Evolutionary conservation across 352 stramenopile genomes (phyloP).

Genomic region (Pythium angustatum): DNA sequence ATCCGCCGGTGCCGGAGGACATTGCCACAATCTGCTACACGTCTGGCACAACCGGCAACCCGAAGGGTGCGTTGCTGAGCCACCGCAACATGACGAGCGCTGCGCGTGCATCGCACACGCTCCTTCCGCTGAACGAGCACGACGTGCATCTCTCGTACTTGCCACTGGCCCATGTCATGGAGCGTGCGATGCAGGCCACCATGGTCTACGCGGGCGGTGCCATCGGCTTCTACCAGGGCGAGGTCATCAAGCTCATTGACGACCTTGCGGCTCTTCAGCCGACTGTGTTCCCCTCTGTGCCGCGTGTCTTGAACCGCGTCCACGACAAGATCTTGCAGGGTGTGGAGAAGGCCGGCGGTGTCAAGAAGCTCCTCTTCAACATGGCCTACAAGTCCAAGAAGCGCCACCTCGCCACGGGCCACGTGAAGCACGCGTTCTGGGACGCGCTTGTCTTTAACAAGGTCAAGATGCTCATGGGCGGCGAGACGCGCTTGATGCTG

Average conservation of each 20-base stretch:
- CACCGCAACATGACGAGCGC: slow-evolving; percentile 59
- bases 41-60: slow-evolving; percentile 69
- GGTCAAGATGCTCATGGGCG: slow-evolving; percentile 90
- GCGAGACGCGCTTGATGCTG: slow-evolving; percentile 89
- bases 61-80: slow-evolving; percentile 69
- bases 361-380: slow-evolving; percentile 42
- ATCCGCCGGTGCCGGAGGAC: slow-evolving; percentile 62
- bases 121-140: slow-evolving; percentile 30
- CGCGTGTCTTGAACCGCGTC: slow-evolving; percentile 90
- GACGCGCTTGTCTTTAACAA: slow-evolving; percentile 96
- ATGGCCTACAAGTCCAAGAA: slow-evolving; percentile 50
- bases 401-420: slow-evolving; percentile 26
- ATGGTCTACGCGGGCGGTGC: slow-evolving; percentile 82
- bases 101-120: slow-evolving; percentile 26
- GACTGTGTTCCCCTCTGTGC: slow-evolving; percentile 91
- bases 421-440: slow-evolving; percentile 81
- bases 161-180: slow-evolving; percentile 96
- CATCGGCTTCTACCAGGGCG: slow-evolving; percentile 76
- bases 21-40: slow-evolving; percentile 93
- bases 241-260: slow-evolving; percentile 90
- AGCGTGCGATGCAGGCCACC: slow-evolving; percentile 85
- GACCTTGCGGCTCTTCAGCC: slow-evolving; percentile 90
- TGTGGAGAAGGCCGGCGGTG: slow-evolving; percentile 30
- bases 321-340: slow-evolving; percentile 81
- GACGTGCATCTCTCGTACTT: slow-evolving; percentile 82